Conservation (phyloP, 2,329 filamentous ascomycete genomes). For the Aureobasidium uvarum region DNA sequence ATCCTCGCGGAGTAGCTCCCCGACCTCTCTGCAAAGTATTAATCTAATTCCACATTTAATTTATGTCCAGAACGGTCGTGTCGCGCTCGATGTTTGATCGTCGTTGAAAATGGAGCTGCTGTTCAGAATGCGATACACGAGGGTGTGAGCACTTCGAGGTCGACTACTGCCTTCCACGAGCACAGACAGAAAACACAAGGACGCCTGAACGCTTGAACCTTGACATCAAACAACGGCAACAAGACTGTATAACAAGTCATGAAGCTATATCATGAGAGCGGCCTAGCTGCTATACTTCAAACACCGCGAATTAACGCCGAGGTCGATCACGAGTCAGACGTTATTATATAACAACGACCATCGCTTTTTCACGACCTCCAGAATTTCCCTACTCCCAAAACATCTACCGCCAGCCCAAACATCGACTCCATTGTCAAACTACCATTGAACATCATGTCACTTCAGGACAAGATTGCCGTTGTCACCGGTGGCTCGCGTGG, state of each 20-base stretch:
- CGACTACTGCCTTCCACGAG: not conserved
- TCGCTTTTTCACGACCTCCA: not conserved
- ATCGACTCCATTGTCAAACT: too few species aligned
- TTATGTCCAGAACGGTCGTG: not conserved
- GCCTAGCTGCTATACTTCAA: slow-evolving; percentile 40
- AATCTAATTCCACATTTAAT: not conserved
- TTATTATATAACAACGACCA: not conserved
- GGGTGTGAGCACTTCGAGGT: not conserved
- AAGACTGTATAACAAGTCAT: not conserved
- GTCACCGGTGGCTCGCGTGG: slow-evolving; percentile 45
- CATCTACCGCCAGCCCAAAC: not conserved
- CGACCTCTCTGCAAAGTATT: not conserved
- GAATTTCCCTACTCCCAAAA: not conserved
- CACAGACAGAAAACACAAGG: slow-evolving; percentile 5
- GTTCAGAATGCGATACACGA: not conserved
- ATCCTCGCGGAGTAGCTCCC: not conserved
- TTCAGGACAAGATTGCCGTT: slow-evolving; percentile 37
- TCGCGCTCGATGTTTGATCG: not conserved
- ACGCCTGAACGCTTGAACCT: not conserved
- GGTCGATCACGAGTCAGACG: not conserved
- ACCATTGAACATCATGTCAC: slow-evolving; percentile 4
- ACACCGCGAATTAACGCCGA: slow-evolving; percentile 24
- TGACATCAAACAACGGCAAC: not conserved
- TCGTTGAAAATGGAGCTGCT: too few species aligned
- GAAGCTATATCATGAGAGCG: not conserved